Percentiles rank a stretch among this genome's conserved stretches.
Conservation (phyloP, 2,329 filamentous ascomycete species). For the Aureobasidium sp. region DNA sequence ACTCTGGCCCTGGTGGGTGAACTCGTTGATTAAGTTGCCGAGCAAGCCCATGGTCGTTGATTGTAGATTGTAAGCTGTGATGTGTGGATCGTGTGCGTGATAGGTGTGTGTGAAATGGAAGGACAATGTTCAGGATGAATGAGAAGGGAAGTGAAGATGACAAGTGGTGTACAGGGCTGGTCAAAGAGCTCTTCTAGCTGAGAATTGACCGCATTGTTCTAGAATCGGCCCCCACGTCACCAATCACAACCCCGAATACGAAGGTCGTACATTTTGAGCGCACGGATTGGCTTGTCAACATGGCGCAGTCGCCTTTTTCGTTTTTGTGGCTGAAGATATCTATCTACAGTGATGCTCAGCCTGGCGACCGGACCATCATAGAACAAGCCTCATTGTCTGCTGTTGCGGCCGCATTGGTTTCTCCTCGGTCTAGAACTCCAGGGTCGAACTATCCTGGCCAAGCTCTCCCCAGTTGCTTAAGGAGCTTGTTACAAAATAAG, state of each 20-base stretch:
- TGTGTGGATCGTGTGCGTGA: background rate
- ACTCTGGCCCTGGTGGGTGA: constrained; percentile 18
- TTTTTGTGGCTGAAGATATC: background rate
- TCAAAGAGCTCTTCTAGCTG: background rate
- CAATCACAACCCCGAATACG: background rate
- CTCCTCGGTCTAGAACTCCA: background rate
- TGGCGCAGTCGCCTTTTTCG: background rate
- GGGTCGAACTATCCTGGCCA: background rate
- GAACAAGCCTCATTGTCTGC: background rate
- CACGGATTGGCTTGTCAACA: constrained; percentile 4
- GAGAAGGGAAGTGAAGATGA: background rate
- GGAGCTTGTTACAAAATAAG: background rate
- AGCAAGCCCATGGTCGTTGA: constrained; percentile 22
- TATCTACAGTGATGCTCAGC: background rate
- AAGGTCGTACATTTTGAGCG: background rate
- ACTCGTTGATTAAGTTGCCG: constrained; percentile 25
- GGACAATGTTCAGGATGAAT: background rate
- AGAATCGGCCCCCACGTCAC: constrained; percentile 2
- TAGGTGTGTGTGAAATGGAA: background rate
- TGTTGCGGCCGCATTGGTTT: background rate
- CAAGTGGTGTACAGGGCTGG: background rate
- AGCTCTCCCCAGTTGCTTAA: background rate
- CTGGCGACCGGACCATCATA: background rate
- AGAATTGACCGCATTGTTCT: background rate
- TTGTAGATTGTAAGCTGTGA: background rate